A percentile compares a stretch with the other conserved stretches of the same genome.
Evolutionary conservation across 345 rosid genomes (phyloP).

Genomic region (Arabidopsis suecica): DNA sequence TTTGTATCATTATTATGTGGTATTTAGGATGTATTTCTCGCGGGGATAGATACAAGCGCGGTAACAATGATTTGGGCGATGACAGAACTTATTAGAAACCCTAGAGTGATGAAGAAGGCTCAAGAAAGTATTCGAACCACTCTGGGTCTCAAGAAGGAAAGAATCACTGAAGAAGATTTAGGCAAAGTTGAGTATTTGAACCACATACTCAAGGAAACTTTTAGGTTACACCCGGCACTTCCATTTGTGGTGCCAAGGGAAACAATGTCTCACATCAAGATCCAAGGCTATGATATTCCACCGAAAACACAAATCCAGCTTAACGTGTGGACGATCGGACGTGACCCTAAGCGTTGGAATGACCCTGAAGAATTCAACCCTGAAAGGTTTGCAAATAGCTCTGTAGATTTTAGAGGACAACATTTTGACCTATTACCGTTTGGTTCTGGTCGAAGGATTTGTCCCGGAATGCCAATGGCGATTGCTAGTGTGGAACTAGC

Average conservation of each 20-base stretch:
- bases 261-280: constrained; percentile 51
- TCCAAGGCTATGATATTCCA: constrained; percentile 53
- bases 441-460: constrained; percentile 64
- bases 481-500: constrained; percentile 26
- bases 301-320: constrained; percentile 53
- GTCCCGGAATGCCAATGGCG: constrained; percentile 51
- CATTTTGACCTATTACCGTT: constrained; percentile 51
- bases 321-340: constrained; percentile 58
- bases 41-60: constrained; percentile 69
- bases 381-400: constrained; percentile 50
- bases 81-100: constrained; percentile 66
- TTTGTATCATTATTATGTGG: neutral
- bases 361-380: constrained; percentile 56
- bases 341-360: constrained; percentile 56
- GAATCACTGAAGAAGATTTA: constrained; percentile 59
- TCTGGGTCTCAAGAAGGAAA: constrained; percentile 47
- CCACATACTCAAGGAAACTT: constrained; percentile 60
- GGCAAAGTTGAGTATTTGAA: constrained; percentile 62
- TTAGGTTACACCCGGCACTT: constrained; percentile 66
- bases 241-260: constrained; percentile 51
- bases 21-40: constrained; percentile 58
- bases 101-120: constrained; percentile 60
- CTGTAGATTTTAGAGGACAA: constrained; percentile 55
- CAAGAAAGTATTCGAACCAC: constrained; percentile 52
- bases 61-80: constrained; percentile 63